Evolutionary conservation across 2,329 filamentous ascomycete genomes (phyloP).

Genomic region (Trichoderma sp.): DNA sequence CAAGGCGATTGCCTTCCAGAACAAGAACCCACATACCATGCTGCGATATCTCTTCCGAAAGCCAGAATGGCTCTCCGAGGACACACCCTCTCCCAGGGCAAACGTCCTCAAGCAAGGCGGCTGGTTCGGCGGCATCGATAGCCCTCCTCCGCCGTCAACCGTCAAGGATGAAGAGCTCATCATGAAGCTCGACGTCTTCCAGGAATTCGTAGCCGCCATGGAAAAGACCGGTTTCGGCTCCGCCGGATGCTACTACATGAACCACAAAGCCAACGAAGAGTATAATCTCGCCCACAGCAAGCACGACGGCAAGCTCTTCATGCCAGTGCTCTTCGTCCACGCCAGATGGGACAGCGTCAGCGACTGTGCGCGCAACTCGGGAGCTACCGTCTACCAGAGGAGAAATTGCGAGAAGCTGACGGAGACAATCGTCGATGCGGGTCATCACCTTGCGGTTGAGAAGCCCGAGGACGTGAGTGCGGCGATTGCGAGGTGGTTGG

Average conservation of each 20-base stretch:
- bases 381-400: conserved; percentile 36
- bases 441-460: conserved; percentile 22
- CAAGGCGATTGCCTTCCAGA: conserved; percentile 22
- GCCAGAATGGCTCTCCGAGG: neutral
- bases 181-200: conserved; percentile 23
- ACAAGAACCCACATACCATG: conserved; percentile 22
- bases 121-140: conserved; percentile 22
- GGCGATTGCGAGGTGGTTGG: conserved; percentile 27
- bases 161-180: neutral
- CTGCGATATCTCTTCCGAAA: conserved; percentile 17
- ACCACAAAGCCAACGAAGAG: conserved; percentile 41
- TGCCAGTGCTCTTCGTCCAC: conserved; percentile 36
- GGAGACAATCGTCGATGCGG: conserved; percentile 30
- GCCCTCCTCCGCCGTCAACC: neutral
- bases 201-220: conserved; percentile 32
- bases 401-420: conserved; percentile 39
- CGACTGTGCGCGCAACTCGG: conserved; percentile 32
- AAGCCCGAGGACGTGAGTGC: conserved; percentile 24
- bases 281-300: conserved; percentile 33
- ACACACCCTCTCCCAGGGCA: conserved; percentile 15
- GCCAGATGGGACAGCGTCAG: conserved; percentile 40
- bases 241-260: conserved; percentile 35
- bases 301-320: conserved; percentile 33
- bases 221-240: conserved; percentile 39
- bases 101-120: conserved; percentile 18